phyloP scores from a whole-genome alignment of 164 flowering plant genomes.

The Vitis vinifera region ASM3070453v1 NC_081805.1:6800501-6801000 shows the following conservation, averaged over 20 bases:
- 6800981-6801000: no score
- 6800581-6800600: slow-evolving; percentile 96
- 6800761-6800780: slow-evolving; percentile 62
- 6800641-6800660: slow-evolving; percentile 81
- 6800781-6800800: slow-evolving; percentile 68
- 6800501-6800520: neutral
- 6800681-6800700: neutral
- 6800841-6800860: slow-evolving; percentile 73
- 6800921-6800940: slow-evolving; percentile 60
- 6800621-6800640: slow-evolving; percentile 67
- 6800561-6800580: slow-evolving; percentile 81
- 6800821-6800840: slow-evolving; percentile 73
- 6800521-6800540: slow-evolving; percentile 35
- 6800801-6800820: slow-evolving; percentile 84
- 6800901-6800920: slow-evolving; percentile 63
- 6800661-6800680: slow-evolving; percentile 37
- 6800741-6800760: slow-evolving; percentile 46
- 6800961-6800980: no score
- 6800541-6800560: slow-evolving; percentile 80
- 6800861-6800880: slow-evolving; percentile 63
- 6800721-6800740: neutral
- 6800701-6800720: neutral
- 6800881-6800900: slow-evolving; percentile 83
- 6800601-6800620: slow-evolving; percentile 85
- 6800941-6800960: neutral